phyloP scores from a whole-genome alignment of 805 yeast species.

The Cyberlindnera mississippiensis region DNA sequence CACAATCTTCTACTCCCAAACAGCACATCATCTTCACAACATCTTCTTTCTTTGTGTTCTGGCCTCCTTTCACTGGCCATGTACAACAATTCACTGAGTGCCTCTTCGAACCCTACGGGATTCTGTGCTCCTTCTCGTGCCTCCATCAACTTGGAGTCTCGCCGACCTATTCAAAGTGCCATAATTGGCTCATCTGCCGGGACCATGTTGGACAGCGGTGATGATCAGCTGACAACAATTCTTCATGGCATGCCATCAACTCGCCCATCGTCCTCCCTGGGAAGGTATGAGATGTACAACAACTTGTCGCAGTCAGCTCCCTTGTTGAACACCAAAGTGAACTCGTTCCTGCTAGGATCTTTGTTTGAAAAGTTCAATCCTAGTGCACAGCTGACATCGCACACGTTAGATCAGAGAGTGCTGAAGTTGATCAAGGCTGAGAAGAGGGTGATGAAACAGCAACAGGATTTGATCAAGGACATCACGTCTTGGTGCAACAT shows the following conservation, averaged over 20 bases:
- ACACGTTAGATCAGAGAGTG: conserved; percentile 31
- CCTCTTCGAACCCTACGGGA: conserved; percentile 1
- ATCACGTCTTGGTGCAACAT: conserved; percentile 39
- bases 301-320: conserved; percentile 11
- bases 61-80: neutral
- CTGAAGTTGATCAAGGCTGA: conserved; percentile 37
- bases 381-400: conserved; percentile 25
- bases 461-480: conserved; percentile 38
- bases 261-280: conserved; percentile 15
- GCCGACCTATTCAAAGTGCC: conserved; percentile 4
- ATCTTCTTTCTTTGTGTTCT: too few relatives aligned
- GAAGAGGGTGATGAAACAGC: conserved; percentile 33
- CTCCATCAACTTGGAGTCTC: conserved; percentile 10
- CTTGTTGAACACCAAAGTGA: conserved; percentile 2
- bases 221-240: conserved; percentile 12
- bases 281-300: conserved; percentile 13
- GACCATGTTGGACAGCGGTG: conserved; percentile 11
- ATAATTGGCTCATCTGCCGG: conserved; percentile 5
- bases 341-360: conserved; percentile 22
- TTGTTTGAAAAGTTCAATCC: conserved; percentile 25
- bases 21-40: too few relatives aligned
- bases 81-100: conserved; percentile 2
- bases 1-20: too few relatives aligned
- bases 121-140: conserved; percentile 4
- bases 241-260: conserved; percentile 16